These are phyloP conservation scores for Penicillium egyptiacum DNA, from an alignment of 495 filamentous ascomycete genomes.

Conservation along the genomic window DNA sequence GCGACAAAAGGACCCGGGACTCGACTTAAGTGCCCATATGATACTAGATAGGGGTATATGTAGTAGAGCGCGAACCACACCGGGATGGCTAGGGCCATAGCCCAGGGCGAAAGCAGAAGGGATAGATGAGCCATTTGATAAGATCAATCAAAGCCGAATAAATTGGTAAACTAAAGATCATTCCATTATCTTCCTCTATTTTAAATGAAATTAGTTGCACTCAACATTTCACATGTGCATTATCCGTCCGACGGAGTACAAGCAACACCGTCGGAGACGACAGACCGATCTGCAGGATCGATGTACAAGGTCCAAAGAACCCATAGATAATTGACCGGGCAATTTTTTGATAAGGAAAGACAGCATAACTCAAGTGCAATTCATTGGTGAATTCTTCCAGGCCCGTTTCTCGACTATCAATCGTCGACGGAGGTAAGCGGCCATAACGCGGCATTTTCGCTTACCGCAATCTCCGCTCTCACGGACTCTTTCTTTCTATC, in stretches of 20 bases:
- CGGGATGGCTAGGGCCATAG: slow-evolving; percentile 12
- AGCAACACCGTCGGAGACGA: slow-evolving; percentile 4
- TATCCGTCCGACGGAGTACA: slow-evolving; percentile 5
- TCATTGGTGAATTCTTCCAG: neutral
- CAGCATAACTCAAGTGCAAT: neutral
- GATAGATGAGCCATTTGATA: slow-evolving; percentile 16
- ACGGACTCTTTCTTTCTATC: neutral
- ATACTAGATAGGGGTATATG: slow-evolving; percentile 25
- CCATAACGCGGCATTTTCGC: neutral
- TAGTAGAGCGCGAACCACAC: slow-evolving; percentile 25
- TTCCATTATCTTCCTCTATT: neutral
- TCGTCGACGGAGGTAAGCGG: neutral
- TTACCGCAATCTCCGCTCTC: neutral
- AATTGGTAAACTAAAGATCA: neutral
- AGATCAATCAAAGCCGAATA: neutral
- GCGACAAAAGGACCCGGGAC: slow-evolving; percentile 27
- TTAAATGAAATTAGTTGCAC: neutral
- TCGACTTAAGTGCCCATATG: slow-evolving; percentile 11
- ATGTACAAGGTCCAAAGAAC: neutral
- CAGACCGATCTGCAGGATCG: neutral
- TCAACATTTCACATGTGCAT: neutral
- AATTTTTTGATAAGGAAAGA: neutral
- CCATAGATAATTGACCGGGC: neutral
- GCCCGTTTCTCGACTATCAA: neutral
- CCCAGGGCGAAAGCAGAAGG: slow-evolving; percentile 20